Base-by-base conservation (phyloP, 805 yeast genomes). In the Metschnikowia kunwiensis region DNA sequence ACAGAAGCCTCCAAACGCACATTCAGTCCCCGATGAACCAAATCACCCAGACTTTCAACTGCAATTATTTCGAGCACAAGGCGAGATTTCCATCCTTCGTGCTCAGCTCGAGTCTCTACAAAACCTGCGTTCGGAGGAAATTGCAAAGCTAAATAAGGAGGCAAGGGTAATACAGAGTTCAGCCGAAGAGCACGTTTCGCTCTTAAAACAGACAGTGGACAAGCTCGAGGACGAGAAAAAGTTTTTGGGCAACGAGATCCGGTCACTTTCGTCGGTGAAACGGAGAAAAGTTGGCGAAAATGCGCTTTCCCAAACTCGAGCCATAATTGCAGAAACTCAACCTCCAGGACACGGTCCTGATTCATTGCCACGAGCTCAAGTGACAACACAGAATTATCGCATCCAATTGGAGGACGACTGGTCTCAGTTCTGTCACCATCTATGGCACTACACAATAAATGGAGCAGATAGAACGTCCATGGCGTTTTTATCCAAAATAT, bases 31-130 rank as follows among this genome's bases (percentile, higher is more conserved):
- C 14, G 10, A 11, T 11, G 22, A 41, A 40, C 5, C 47, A 36
- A 40, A 32, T 27, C 22, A 25, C 20, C 26, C 17, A 7, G 32
- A 28, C 5, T 12, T 21, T 11, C 53, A 53, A 49, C 46, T 51
- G 38, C 42, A 51, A 34, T 30, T 78, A n/a, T 68, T 65, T 36
- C 61, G 70, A 23, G 82, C 86, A 5, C 75, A 75, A 37, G 97
- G 97, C 2, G 96, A 89, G 52, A 79, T 85, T 24, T 80, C 93
- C 10, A 80, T 88, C 23, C 65, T 89, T 12, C 66, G 94, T 36
- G 77, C 81, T 7, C 86, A 80, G 48, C 60, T 84, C 14, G 61
- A 70, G 14, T 70, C 72, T 27, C 43, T 75, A 3, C 74, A 72
- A 33, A 53, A 52, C 17, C 66, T 62, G 32, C 62, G 62, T 27